Evolutionary conservation across 345 rosid genomes (phyloP).

Genomic region (Cardiospermum halicacabum): DNA sequence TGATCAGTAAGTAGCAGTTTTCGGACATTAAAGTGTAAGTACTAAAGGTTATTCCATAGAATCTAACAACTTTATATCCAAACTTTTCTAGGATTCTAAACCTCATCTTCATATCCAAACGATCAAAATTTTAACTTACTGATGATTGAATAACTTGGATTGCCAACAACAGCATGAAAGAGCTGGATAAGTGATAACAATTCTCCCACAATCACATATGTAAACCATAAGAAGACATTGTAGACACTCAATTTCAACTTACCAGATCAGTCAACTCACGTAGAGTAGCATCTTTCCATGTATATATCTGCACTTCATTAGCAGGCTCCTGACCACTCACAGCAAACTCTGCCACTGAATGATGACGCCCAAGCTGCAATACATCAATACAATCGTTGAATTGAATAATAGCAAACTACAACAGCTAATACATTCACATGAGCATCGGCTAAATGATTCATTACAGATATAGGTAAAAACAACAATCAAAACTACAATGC

Average conservation of each 20-base stretch:
- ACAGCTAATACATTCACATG: background rate
- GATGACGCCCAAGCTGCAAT: conserved; percentile 76
- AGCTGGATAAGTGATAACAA: background rate
- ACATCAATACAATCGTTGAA: no score
- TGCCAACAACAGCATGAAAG: background rate
- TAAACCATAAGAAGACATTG: background rate
- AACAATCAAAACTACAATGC: no score
- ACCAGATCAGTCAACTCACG: conserved; percentile 90
- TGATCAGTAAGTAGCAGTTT: background rate
- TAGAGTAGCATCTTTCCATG: conserved; percentile 95
- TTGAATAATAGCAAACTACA: background rate
- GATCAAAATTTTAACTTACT: background rate
- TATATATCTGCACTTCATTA: conserved; percentile 93
- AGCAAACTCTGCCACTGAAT: conserved; percentile 80
- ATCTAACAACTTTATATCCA: background rate
- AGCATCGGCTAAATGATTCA: background rate
- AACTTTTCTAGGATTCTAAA: background rate
- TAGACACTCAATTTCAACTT: conserved; percentile 8
- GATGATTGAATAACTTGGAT: background rate
- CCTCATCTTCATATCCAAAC: background rate
- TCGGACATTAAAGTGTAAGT: background rate
- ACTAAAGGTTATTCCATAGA: background rate
- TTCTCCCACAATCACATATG: background rate
- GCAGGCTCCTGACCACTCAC: conserved; percentile 95
- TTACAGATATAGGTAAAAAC: background rate